Evolutionary conservation across 768 basidiomycete species (phyloP), one percentile per base, ranked within the genome.

Genomic region (Collybia mongolica): DNA sequence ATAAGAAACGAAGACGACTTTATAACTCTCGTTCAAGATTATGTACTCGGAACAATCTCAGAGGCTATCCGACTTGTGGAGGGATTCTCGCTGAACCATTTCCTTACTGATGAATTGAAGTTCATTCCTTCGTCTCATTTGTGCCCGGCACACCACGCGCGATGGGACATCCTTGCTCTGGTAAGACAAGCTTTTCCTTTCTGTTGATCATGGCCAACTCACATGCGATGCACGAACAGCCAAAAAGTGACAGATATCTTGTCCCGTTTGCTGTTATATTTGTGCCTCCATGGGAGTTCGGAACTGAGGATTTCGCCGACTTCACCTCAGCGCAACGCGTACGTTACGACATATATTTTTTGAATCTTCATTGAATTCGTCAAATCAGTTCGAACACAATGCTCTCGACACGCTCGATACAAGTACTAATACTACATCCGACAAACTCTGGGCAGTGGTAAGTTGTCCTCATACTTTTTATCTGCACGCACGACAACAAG

Each of bases 391-490:
- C 22, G n/a, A 39, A n/a, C 28, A 53, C 12, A 41, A 47, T 9
- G 19, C 5, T 12, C 54, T 56, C 15, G 57, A 56, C 43, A 42
- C 45, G 36, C 48, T 65, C 6, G 54, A 61, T 18, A 54, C 22
- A 20, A 48, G 32, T 11, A 43, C 54, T 3, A 40, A 47, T 14
- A 48, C 41, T 9, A 47, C 58, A 24, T 39, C 55, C 14, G 51
- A 64, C 35, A 57, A 57, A 9, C 44, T 65, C 5, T 65, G 62
- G 64, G 62, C 64, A 24, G 55, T 65, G 24, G 64, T 63, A 32
- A 49, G 62, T 50, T 36, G n/a, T 20, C 28, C 14, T 5, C 20
- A 14, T n/a, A n/a, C n/a, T 4, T 17, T n/a, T 11, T 32, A 26
- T 11, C 28, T 23, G 23, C 4, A 18, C 26, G 28, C 24, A 24